Base-by-base conservation (phyloP, 148 eudicot genomes). In the Fagopyrum esculentum region DNA sequence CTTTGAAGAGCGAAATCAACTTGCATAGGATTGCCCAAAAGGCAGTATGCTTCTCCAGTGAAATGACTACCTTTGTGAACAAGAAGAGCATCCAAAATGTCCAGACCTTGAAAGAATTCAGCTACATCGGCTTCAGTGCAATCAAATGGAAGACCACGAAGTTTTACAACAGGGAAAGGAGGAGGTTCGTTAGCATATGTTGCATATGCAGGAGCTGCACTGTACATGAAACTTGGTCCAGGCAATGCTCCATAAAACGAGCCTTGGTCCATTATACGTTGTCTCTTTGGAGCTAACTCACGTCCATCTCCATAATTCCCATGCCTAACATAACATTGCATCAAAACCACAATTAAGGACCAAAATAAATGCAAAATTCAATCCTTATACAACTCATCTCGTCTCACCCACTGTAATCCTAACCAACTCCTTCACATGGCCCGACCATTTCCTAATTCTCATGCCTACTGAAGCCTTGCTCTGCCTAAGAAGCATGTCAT, bases 81-180 rank as follows among this genome's bases (percentile, higher is more conserved):
- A 55, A 95, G 80, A 10, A 92, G 88, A 72, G 92, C 80, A 73
- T 95, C 98, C 69, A 95, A 86, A 35, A 95, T 82, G 77, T 90
- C 97, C 46, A 95, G 77, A 70, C 97, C 98, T 75, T 84, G 92
- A 76, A 94, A 78, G 76, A 94, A 94, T 60, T 94, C 97, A 48
- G 80, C 80, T 69, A 94, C 71, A 76, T 94, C 98, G 66, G 84
- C 79, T 83, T 94, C 98, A 15, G 86, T 76, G 81, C 98, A 94
- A 83, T 88, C 96, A 81, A 89, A 94, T 69, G 98, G 98, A 29
- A 94, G 97, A 72, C 98, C 98, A 52, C 97, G 90, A 19, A 91
- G 97, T 74, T 95, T 81, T 50, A 93, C 98, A 78, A 88, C 92
- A 50, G 98, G 98, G 76, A 91, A 91, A 16, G 93, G 86, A 74